Base-by-base conservation (phyloP, 169 alveolate genomes). In the Plasmodium berghei region DNA sequence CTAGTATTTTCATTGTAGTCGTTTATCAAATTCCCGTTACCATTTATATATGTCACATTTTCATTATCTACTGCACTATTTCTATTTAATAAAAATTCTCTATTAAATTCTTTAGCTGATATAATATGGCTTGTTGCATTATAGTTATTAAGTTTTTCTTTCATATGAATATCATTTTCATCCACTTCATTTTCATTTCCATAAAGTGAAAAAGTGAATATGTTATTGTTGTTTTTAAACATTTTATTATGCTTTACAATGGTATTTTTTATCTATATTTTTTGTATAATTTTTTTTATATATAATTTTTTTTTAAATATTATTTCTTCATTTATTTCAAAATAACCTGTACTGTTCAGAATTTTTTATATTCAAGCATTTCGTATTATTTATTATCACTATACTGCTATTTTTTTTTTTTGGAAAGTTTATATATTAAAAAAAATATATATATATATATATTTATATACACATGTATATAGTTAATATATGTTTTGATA, bases 321-420 rank as follows among this genome's bases (percentile, higher is more conserved):
- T 58, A 14, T 24, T 9, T 18, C 20, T 58, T 58, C 66, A 58
- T 20, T n/a, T 58, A 58, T 18, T 58, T 58, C 10, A 16, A 58
- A 58, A 20, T 14, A 58, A 58, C 28, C 20, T 58, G 66, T n/a
- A 58, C 28, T 58, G 66, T 58, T 58, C 66, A 58, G n/a, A 58
- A 58, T 58, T 58, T 58, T 58, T 16, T 58, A 4, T 5, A 34
- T 34, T 4, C 42, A 34, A 34, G 42, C 42, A 34, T 34, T 34
- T 34, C 3, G 42, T 3, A 34, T 34, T 34, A 34, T 34, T 34
- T 34, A 34, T 34, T 34, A 34, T 3, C 0, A 34, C 8, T 34
- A 34, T 34, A 34, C 8, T 34, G 4, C 40, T 28, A 28, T 3
- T 34, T 34, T 2, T 34, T 34, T 34, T 34, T 34, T 34, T 1